These are phyloP conservation scores for Beauveria sp. DNA, from an alignment of 2,329 filamentous ascomycete species.

Conservation along the genomic window DNA sequence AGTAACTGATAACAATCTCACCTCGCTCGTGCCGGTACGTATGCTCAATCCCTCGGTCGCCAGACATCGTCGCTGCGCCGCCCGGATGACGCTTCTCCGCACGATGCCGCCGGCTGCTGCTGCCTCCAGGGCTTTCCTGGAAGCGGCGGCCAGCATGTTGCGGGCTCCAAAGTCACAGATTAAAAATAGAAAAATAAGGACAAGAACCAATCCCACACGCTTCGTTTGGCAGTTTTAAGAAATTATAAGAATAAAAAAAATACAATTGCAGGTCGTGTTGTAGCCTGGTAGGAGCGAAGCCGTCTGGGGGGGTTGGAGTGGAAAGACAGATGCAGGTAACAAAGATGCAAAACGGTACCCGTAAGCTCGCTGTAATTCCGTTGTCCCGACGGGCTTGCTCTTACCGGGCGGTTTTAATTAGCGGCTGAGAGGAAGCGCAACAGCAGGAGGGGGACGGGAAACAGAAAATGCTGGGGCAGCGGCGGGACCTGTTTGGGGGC, in stretches of 20 bases:
- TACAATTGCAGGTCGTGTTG: too few relatives aligned
- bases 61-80: conserved; percentile 10
- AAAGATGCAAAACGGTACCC: too few relatives aligned
- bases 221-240: too few relatives aligned
- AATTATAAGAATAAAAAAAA: too few relatives aligned
- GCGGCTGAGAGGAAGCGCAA: neutral
- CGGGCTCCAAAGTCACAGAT: neutral
- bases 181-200: too few relatives aligned
- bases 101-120: neutral
- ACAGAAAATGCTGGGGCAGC: neutral
- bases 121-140: neutral
- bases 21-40: conserved; percentile 14
- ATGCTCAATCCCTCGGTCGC: conserved; percentile 12
- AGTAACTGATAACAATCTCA: neutral
- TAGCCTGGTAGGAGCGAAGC: too few relatives aligned
- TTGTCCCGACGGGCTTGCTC: neutral
- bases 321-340: neutral
- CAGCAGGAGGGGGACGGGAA: neutral
- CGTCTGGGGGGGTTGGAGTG: too few relatives aligned
- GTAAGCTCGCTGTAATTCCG: neutral
- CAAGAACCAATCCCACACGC: too few relatives aligned
- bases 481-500: neutral
- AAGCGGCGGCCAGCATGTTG: neutral
- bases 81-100: neutral
- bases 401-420: neutral